A percentile compares a stretch with the other conserved stretches of the same genome.
These are phyloP conservation scores for Aschersonia sp. DNA, from an alignment of 2,329 filamentous ascomycete genomes.

Conservation along the genomic window DNA sequence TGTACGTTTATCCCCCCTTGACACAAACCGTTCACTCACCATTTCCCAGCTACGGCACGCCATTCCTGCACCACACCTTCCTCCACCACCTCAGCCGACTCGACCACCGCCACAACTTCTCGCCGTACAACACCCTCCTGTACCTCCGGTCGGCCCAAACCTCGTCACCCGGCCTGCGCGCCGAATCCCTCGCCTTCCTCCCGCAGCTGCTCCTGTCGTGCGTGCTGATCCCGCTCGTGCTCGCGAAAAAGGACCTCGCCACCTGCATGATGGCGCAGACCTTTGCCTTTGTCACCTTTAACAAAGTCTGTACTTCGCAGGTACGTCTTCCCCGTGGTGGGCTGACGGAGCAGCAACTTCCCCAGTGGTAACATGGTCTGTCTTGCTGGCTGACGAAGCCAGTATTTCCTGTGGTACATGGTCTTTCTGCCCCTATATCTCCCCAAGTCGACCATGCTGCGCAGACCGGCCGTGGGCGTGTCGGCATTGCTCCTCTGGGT, in stretches of 20 bases:
- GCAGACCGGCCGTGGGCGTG: slow-evolving; percentile 44
- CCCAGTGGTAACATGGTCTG: too few species aligned
- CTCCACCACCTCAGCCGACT: slow-evolving; percentile 85
- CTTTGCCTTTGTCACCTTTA: slow-evolving; percentile 93
- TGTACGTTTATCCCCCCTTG: slow-evolving; percentile 31
- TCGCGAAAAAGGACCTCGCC: slow-evolving; percentile 72
- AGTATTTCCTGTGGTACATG: slow-evolving; percentile 99
- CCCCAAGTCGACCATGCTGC: slow-evolving; percentile 60
- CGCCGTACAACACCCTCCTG: slow-evolving; percentile 82
- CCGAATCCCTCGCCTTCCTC: slow-evolving; percentile 76
- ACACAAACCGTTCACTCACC: slow-evolving; percentile 3
- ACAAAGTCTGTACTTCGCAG: slow-evolving; percentile 98
- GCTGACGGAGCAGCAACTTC: too few species aligned
- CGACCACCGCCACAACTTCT: slow-evolving; percentile 97
- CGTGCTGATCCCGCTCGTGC: slow-evolving; percentile 55
- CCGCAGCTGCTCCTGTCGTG: slow-evolving; percentile 76
- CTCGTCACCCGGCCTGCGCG: slow-evolving; percentile 23
- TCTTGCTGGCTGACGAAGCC: too few species aligned
- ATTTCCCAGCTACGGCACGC: slow-evolving; percentile 51
- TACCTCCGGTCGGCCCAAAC: slow-evolving; percentile 65
- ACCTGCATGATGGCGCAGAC: slow-evolving; percentile 87
- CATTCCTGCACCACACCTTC: slow-evolving; percentile 82
- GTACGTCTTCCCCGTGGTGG: too few species aligned
- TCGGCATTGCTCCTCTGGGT: slow-evolving; percentile 61
- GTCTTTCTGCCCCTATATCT: slow-evolving; percentile 87